Conservation (phyloP, 768 basidiomycete species). For the Pleurotus tuber-regium region DNA sequence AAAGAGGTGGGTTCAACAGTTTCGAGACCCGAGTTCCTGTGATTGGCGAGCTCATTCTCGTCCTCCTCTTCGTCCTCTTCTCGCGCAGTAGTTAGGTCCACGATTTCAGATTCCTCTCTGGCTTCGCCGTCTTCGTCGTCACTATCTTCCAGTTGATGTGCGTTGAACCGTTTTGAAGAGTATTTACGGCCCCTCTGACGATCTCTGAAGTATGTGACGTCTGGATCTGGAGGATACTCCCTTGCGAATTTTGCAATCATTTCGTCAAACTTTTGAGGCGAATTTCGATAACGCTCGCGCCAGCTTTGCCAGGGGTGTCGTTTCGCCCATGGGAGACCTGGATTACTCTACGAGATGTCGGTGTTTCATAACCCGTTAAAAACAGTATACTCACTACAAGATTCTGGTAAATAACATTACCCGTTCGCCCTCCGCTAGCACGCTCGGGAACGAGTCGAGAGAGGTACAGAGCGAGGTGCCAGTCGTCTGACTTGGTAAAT, state of each 20-base stretch:
- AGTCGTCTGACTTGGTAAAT: constrained; percentile 39
- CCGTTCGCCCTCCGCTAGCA: constrained; percentile 36
- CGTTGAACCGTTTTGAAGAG: background rate
- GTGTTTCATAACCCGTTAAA: background rate
- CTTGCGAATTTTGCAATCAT: constrained; percentile 30
- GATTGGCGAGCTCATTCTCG: background rate
- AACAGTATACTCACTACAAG: constrained; percentile 21
- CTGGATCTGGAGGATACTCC: background rate
- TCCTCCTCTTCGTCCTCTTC: background rate
- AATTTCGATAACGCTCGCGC: constrained; percentile 46
- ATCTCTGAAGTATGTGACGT: background rate
- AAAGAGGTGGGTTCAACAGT: background rate
- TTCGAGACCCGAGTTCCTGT: background rate
- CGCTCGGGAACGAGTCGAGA: constrained; percentile 33
- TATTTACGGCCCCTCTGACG: background rate
- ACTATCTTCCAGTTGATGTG: background rate
- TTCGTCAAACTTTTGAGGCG: constrained; percentile 27
- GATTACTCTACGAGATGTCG: constrained; percentile 19
- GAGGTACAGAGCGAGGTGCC: constrained; percentile 33
- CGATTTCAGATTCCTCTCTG: background rate
- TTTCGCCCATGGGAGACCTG: constrained; percentile 33
- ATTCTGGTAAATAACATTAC: constrained; percentile 30
- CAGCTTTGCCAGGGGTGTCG: constrained; percentile 47
- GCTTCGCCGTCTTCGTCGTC: background rate
- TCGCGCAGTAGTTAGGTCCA: no score